Evolutionary conservation across 495 filamentous ascomycete species (phyloP).

Genomic region (Hypoxylon rickii): DNA sequence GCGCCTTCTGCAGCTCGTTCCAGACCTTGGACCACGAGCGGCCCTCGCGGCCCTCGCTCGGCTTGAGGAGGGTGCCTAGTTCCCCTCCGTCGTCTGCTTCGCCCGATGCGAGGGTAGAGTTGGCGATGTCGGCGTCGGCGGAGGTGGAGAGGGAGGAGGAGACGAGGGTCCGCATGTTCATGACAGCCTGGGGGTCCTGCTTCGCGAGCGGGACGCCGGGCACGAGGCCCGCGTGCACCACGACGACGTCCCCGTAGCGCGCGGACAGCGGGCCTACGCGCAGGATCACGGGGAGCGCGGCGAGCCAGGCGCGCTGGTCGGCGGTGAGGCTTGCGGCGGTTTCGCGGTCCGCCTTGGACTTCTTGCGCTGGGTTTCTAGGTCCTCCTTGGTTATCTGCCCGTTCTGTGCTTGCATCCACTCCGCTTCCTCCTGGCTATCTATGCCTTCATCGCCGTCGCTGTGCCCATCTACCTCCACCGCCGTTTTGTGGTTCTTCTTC

Average conservation of each 20-base stretch:
- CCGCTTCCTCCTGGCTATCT: constrained; percentile 20
- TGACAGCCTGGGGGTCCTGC: constrained; percentile 79
- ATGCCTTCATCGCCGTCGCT: constrained; percentile 10
- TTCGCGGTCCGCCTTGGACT: constrained; percentile 25
- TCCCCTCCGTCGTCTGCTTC: not conserved
- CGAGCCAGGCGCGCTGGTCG: constrained; percentile 71
- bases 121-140: not conserved
- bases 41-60: constrained; percentile 49
- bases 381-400: constrained; percentile 8
- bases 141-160: constrained; percentile 17
- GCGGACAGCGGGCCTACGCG: constrained; percentile 59
- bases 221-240: constrained; percentile 85
- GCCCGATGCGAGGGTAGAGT: no score
- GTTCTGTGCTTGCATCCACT: constrained; percentile 6
- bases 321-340: constrained; percentile 43
- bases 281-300: constrained; percentile 74
- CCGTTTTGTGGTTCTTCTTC: not conserved
- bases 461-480: not conserved
- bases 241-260: constrained; percentile 63
- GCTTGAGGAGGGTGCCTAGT: constrained; percentile 2
- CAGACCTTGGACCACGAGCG: constrained; percentile 70
- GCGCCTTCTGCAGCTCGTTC: constrained; percentile 42
- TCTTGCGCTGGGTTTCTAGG: constrained; percentile 9
- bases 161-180: constrained; percentile 86
- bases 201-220: constrained; percentile 70